Base-by-base conservation (phyloP, 306 rosid genomes). In the Datisca glomerata region DNA sequence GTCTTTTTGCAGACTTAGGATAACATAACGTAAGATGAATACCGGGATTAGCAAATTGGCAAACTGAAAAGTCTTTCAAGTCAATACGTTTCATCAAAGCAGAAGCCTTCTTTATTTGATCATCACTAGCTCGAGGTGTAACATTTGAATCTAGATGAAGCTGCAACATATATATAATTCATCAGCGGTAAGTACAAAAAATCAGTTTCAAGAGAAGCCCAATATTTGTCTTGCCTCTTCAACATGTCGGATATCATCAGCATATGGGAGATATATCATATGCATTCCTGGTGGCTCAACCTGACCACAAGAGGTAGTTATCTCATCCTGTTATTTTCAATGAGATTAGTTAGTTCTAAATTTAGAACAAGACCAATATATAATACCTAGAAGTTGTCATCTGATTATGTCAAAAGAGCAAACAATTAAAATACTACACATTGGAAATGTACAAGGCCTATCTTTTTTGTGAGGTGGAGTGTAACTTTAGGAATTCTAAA, bases 251-350 rank as follows among this genome's bases (percentile, higher is more conserved):
- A 87, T 83, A 65, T 87, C 97, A 61, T 83, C 97, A 44, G 79
- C 69, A 64, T 76, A 87, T 40, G 97, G 94, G 55, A 87, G 93
- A 80, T 74, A 76, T 51, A 87, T 57, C 93, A 87, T 78, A 61
- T 79, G 79, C 94, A 87, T 74, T 70, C 97, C 97, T 7, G 97
- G 97, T 0, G 97, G 97, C 66, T 79, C 94, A 47, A 87, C 57
- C 76, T 87, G 94, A 69, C 80, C 67, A 47, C 83, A 87, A 38
- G 70, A 67, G 43, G 58, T 65, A 52, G 64, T 43, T 37, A 87
- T 63, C 68, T 87, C 97, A 0, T 87, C 93, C 97, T 87, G 70
- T 29, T 31, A 40, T n/a, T n/a, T n/a, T n/a, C n/a, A n/a, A n/a
- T n/a, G n/a, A n/a, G n/a, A n/a, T n/a, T n/a, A n/a, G n/a, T n/a